Base-by-base conservation (phyloP, 345 rosid genomes). In the Rhizophora mangle region DNA sequence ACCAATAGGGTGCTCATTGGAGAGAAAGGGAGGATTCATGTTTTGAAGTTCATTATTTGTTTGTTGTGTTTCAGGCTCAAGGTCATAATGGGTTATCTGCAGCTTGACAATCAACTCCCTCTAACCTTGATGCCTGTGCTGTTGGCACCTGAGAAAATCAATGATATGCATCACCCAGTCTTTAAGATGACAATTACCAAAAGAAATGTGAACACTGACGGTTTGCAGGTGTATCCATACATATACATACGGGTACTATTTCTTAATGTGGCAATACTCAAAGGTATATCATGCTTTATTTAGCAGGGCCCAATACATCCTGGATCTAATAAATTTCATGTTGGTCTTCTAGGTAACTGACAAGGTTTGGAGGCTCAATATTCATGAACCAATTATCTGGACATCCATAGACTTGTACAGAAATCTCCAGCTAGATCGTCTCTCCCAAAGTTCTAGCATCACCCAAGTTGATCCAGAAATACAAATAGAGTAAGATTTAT, bases 341-440 rank as follows among this genome's bases (percentile, higher is more conserved):
- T 70, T 68, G 58, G 30, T 36, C 69, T 76, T 76, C 60, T 72
- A 95, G 99, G 96, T 92, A 59, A 86, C 90, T 27, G 98, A 95
- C 31, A 84, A 84, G 79, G 76, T 81, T 62, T 95, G 96, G 99
- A 87, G 96, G 81, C 81, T 95, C 72, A 75, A 92, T 78, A 86
- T 92, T 74, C 96, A 95, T 77, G 99, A 95, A 80, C 99, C 99
- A 29, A 88, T 95, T 64, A 90, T 95, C 65, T 95, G 99, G 99
- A 91, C 93, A n/a, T 63, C 80, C 5, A 84, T 89, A 68, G 93
- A 88, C 76, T 84, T 95, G 73, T 95, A 83, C 80, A 80, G 76
- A 72, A 87, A 87, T 83, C 91, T 95, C 80, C 98, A 87, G 82
- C 75, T 95, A 71, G 86, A 86, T 75, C 89, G 85, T 68, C 63